These are phyloP conservation scores for Leptographium radiaticola DNA, from an alignment of 2,329 filamentous ascomycete species.

Conservation along the genomic window DNA sequence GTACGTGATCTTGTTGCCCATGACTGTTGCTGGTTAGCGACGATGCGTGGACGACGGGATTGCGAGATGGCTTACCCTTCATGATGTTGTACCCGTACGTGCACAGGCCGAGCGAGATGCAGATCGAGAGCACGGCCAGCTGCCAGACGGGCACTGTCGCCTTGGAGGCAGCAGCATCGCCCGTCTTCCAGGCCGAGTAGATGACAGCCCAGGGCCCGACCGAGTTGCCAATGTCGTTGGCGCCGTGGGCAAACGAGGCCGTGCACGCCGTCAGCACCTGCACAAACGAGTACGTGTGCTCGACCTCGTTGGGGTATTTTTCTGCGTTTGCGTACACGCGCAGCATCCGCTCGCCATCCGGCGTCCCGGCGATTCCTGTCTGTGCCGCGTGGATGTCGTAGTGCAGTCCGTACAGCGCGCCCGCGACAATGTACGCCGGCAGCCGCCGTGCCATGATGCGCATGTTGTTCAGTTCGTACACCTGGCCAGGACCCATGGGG, in stretches of 20 bases:
- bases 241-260: slow-evolving; percentile 62
- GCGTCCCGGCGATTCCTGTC: slow-evolving; percentile 55
- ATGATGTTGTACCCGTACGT: slow-evolving; percentile 79
- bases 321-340: slow-evolving; percentile 49
- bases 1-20: slow-evolving; percentile 72
- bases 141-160: slow-evolving; percentile 62
- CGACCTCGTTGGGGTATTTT: slow-evolving; percentile 58
- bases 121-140: slow-evolving; percentile 52
- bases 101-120: slow-evolving; percentile 53
- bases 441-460: slow-evolving; percentile 49
- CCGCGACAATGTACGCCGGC: slow-evolving; percentile 52
- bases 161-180: slow-evolving; percentile 46
- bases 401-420: slow-evolving; percentile 58
- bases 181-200: slow-evolving; percentile 54
- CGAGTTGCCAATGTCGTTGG: slow-evolving; percentile 64
- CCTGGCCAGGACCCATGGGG: slow-evolving; percentile 55
- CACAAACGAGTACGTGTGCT: slow-evolving; percentile 56
- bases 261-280: slow-evolving; percentile 57
- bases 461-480: slow-evolving; percentile 65
- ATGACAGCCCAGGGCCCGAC: slow-evolving; percentile 59
- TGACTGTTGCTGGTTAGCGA: slow-evolving; percentile 35
- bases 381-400: slow-evolving; percentile 75
- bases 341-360: slow-evolving; percentile 59
- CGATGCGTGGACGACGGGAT: slow-evolving; percentile 6
- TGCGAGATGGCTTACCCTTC: slow-evolving; percentile 41